These are phyloP conservation scores for Linderina pennispora DNA, from an alignment of 192 early-diverging fungal genomes.

Conservation along the genomic window DNA sequence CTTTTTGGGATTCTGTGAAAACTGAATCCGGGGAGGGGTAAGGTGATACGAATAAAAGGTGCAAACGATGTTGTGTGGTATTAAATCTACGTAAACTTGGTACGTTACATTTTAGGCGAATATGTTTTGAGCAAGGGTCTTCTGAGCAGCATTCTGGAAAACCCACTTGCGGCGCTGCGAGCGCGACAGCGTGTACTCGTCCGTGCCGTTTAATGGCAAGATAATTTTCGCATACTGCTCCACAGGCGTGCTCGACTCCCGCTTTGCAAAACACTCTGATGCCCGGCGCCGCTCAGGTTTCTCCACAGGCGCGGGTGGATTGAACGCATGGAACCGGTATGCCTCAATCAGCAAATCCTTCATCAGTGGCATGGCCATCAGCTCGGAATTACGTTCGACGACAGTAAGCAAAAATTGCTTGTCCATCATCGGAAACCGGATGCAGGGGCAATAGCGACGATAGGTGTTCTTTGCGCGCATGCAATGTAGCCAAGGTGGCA, in stretches of 20 bases:
- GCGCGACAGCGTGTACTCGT: constrained; percentile 32
- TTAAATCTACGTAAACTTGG: background rate
- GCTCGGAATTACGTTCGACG: constrained; percentile 34
- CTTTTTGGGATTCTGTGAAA: too few species aligned
- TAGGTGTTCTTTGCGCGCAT: too few species aligned
- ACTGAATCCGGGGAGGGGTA: too few species aligned
- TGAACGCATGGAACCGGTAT: constrained; percentile 44
- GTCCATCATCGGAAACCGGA: constrained; percentile 43
- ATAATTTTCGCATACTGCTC: constrained; percentile 39
- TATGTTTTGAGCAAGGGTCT: constrained; percentile 2
- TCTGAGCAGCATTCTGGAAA: constrained; percentile 19
- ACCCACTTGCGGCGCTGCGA: constrained; percentile 34
- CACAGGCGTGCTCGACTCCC: constrained; percentile 4
- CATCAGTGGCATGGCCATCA: constrained; percentile 40
- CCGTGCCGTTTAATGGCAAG: constrained; percentile 24
- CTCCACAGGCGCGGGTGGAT: constrained; percentile 7
- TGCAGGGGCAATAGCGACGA: too few species aligned
- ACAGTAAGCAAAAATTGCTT: constrained; percentile 35
- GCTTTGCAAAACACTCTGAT: constrained; percentile 25
- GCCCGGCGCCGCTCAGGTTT: background rate
- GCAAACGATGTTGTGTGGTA: too few species aligned
- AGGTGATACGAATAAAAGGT: too few species aligned
- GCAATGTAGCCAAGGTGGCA: constrained; percentile 17
- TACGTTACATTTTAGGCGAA: background rate
- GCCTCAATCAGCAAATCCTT: constrained; percentile 46